Evolutionary conservation across 2,329 filamentous ascomycete species (phyloP).

Genomic region (Sporothrix sp.): DNA sequence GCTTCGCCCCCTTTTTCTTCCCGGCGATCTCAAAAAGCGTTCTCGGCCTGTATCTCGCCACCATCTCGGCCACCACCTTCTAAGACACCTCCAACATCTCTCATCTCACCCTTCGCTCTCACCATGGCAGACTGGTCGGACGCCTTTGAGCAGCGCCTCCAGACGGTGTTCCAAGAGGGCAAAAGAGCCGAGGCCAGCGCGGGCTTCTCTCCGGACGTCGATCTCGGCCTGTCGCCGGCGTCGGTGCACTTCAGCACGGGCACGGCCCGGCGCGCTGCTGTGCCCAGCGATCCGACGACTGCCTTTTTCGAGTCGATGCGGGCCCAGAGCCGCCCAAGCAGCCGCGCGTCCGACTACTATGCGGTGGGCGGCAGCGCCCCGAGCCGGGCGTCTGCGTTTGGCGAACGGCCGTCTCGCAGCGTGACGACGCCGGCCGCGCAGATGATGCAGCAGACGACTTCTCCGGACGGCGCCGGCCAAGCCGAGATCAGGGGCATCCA

Average conservation of each 20-base stretch:
- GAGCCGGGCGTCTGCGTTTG: too few relatives aligned
- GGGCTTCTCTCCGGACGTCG: neutral
- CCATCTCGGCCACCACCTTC: too few relatives aligned
- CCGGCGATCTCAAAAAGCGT: neutral
- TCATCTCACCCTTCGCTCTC: too few relatives aligned
- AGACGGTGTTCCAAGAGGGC: slow-evolving; percentile 6
- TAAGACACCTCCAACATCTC: neutral
- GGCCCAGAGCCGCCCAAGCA: neutral
- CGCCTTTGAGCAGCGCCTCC: slow-evolving; percentile 16
- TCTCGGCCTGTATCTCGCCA: too few relatives aligned
- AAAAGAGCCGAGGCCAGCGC: neutral
- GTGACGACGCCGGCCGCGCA: neutral
- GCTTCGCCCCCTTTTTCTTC: neutral
- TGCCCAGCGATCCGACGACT: slow-evolving; percentile 8
- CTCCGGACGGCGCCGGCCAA: neutral
- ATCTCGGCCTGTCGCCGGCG: slow-evolving; percentile 12
- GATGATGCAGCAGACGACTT: neutral
- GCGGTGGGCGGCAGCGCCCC: neutral
- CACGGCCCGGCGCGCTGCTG: neutral
- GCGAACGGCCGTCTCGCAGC: neutral
- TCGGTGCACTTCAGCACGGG: neutral
- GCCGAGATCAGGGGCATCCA: neutral
- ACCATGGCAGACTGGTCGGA: slow-evolving; percentile 16
- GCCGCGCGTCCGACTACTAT: neutral
- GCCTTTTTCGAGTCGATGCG: slow-evolving; percentile 17